Base-by-base conservation (phyloP, 805 yeast genomes). In the Blastobotrys americana region DNA sequence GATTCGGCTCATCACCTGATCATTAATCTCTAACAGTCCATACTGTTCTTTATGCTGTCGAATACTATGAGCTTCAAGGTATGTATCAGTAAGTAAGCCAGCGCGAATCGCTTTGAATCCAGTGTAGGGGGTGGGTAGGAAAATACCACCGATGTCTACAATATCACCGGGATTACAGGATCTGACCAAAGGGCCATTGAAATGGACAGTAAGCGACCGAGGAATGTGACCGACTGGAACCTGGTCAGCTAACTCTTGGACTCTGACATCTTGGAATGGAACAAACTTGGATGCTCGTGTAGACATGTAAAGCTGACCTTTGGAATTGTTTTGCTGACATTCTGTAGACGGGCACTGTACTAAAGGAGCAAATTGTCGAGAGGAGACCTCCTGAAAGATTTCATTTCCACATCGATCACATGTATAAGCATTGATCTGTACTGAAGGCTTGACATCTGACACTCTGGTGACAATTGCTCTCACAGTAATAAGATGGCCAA, bases 211-310 rank as follows among this genome's bases (percentile, higher is more conserved):
- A 51, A 93, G 70, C 23, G 87, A 69, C 57, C 99, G 77, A 40
- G 99, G 99, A 51, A 93, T 93, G 64, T 90, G 96, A 43, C 98
- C 98, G 22, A 89, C 90, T 1, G 99, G 99, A 15, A 93, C 98
- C 67, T 93, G 98, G 53, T 82, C 82, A 3, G 97, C 85, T 61
- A 90, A 70, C 66, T 93, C 99, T 69, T 93, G 99, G 50, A 93
- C 74, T 58, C 86, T 82, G 45, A 89, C 93, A 58, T 93, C 98
- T 68, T 93, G 99, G 73, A 89, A 93, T 4, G 96, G 85, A 44
- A 83, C 74, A 59, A 94, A 93, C 66, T 93, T 93, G 25, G 97
- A 88, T 2, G 98, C 98, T 56, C 99, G 77, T 9, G 97, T 88
- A 37, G 90, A 78, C 78, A 89, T 84, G 63, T 84, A 87, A 42